These are phyloP conservation scores for Phyllostachys edulis DNA, from an alignment of 176 grass and related monocot genomes.

Conservation along the genomic window DNA sequence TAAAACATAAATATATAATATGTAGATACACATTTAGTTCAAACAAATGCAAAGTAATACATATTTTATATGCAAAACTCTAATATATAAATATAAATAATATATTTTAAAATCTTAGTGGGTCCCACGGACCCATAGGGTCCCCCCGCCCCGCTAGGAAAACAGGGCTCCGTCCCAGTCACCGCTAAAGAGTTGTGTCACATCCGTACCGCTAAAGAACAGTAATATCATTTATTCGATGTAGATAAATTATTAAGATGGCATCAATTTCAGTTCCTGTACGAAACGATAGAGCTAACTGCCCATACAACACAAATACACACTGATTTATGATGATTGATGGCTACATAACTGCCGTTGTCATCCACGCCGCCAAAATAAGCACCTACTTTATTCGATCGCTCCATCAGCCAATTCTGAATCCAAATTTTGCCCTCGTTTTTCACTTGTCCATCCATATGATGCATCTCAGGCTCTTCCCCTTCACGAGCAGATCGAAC, in stretches of 20 bases:
- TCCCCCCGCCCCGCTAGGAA: no score
- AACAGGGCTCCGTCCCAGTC: no score
- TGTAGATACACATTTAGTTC: no score
- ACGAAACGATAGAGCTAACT: not conserved
- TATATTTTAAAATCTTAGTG: no score
- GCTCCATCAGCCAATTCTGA: not conserved
- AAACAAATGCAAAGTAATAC: no score
- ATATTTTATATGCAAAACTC: no score
- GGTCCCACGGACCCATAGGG: no score
- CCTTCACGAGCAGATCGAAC: constrained; percentile 61
- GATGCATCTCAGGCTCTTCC: constrained; percentile 71
- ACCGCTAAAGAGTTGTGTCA: not conserved
- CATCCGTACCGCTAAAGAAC: not conserved
- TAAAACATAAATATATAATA: no score
- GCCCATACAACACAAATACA: not conserved
- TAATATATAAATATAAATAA: no score
- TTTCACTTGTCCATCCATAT: constrained; percentile 77
- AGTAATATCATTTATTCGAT: not conserved
- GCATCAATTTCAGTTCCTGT: not conserved
- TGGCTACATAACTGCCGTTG: not conserved
- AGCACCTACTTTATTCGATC: not conserved
- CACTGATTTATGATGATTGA: not conserved
- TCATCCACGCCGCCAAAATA: not conserved
- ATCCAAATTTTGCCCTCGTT: no score
- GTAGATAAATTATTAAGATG: not conserved